phyloP scores from a whole-genome alignment of 257 asterid genomes.

The Jasminum sambac region DNA sequence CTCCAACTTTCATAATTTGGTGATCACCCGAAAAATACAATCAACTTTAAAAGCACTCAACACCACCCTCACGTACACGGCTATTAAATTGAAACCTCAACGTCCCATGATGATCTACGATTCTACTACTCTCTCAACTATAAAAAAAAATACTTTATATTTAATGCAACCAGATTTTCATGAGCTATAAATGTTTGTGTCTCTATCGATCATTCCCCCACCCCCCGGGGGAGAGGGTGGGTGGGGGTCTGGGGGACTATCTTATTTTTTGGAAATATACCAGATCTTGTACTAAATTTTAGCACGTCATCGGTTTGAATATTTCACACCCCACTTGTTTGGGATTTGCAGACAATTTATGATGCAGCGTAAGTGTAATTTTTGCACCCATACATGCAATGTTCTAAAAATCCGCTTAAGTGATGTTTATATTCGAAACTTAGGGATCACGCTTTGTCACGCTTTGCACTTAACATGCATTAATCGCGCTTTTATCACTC shows the following conservation, averaged over 20 bases:
- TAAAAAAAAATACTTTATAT: constrained; percentile 22
- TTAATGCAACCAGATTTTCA: constrained; percentile 38
- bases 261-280: neutral
- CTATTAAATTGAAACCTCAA: constrained; percentile 29
- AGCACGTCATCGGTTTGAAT: neutral
- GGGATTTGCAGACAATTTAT: neutral
- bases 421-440: no score
- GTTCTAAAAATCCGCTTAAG: no score
- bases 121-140: constrained; percentile 15
- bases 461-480: no score
- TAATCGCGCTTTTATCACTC: no score
- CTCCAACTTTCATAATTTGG: constrained; percentile 45
- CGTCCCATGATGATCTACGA: constrained; percentile 27
- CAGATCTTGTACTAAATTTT: neutral
- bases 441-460: no score
- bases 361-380: neutral
- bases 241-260: neutral
- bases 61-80: constrained; percentile 30
- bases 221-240: neutral
- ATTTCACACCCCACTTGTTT: neutral
- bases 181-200: constrained; percentile 31
- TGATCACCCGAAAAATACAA: constrained; percentile 29
- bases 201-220: neutral
- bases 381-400: no score
- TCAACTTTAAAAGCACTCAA: constrained; percentile 29